Percentiles rank a stretch among this genome's conserved stretches.
Conservation (phyloP, 2,329 filamentous ascomycete genomes). For the Fusarium coicis region DNA sequence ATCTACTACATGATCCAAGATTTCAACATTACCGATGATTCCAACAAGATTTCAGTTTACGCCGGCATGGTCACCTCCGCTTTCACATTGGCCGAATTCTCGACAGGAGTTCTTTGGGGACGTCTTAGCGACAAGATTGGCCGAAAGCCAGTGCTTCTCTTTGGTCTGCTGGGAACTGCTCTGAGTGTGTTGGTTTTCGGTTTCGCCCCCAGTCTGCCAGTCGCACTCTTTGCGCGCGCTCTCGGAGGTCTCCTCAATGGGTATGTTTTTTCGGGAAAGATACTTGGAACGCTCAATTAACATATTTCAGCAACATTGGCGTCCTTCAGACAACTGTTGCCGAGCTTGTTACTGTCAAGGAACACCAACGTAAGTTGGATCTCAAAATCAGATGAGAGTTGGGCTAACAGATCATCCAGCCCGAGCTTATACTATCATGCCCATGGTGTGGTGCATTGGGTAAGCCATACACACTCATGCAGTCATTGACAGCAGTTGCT, state of each 20-base stretch:
- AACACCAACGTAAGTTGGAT: conserved; percentile 80
- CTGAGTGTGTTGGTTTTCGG: conserved; percentile 94
- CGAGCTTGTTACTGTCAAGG: conserved; percentile 91
- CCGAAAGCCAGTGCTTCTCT: conserved; percentile 90
- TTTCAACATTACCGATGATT: conserved; percentile 84
- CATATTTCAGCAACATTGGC: conserved; percentile 79
- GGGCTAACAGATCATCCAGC: conserved; percentile 61
- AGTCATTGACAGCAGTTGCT: conserved; percentile 25
- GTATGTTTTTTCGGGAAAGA: conserved; percentile 59
- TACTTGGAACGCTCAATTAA: conserved; percentile 13
- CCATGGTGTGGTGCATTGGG: conserved; percentile 97
- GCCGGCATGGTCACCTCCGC: conserved; percentile 96
- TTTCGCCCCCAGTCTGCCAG: conserved; percentile 82
- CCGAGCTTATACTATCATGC: conserved; percentile 96
- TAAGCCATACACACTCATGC: conserved; percentile 53
- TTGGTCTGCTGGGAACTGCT: conserved; percentile 89
- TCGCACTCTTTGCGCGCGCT: conserved; percentile 87
- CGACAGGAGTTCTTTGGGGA: conserved; percentile 92
- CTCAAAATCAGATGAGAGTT: not conserved
- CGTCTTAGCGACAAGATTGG: conserved; percentile 91
- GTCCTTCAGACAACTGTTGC: conserved; percentile 95
- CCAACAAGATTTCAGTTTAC: conserved; percentile 87
- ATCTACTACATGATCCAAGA: conserved; percentile 97
- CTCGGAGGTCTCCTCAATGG: conserved; percentile 93
- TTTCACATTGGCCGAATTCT: conserved; percentile 96